These are phyloP conservation scores for Candida sphagnicola DNA, from an alignment of 805 yeast species.

Conservation along the genomic window DNA sequence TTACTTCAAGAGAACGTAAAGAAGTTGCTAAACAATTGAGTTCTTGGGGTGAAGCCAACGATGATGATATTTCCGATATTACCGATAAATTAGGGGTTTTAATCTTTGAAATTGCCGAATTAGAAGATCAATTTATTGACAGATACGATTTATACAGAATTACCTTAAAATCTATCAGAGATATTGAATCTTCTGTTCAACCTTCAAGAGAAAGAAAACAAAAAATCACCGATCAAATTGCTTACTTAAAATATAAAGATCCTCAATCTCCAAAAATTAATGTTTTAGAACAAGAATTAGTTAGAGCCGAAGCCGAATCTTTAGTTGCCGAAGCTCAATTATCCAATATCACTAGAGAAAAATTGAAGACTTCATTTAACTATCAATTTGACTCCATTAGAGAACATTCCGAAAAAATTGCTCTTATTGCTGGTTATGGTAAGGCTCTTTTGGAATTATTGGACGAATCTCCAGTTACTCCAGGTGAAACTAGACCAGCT, in stretches of 20 bases:
- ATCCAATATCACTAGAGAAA: slow-evolving; percentile 96
- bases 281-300: slow-evolving; percentile 96
- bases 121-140: slow-evolving; percentile 97
- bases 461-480: slow-evolving; percentile 96
- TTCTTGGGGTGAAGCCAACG: slow-evolving; percentile 96
- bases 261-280: slow-evolving; percentile 95
- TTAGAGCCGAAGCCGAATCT: slow-evolving; percentile 98
- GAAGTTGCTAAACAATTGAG: slow-evolving; percentile 97
- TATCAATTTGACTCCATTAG: slow-evolving; percentile 94
- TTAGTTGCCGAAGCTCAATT: slow-evolving; percentile 98
- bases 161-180: slow-evolving; percentile 89
- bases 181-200: slow-evolving; percentile 96
- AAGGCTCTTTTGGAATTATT: slow-evolving; percentile 92
- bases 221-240: slow-evolving; percentile 95
- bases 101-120: slow-evolving; percentile 93
- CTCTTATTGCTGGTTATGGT: slow-evolving; percentile 98
- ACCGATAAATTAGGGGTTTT: slow-evolving; percentile 97
- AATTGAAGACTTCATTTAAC: slow-evolving; percentile 94
- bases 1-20: slow-evolving; percentile 89
- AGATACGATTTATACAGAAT: slow-evolving; percentile 97
- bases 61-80: slow-evolving; percentile 94
- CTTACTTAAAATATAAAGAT: slow-evolving; percentile 96
- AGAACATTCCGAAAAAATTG: slow-evolving; percentile 93
- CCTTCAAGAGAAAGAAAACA: slow-evolving; percentile 98
- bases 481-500: slow-evolving; percentile 98